These are phyloP conservation scores for Picea sitchensis DNA, from an alignment of 75 land plant species.

Conservation along the genomic window DNA sequence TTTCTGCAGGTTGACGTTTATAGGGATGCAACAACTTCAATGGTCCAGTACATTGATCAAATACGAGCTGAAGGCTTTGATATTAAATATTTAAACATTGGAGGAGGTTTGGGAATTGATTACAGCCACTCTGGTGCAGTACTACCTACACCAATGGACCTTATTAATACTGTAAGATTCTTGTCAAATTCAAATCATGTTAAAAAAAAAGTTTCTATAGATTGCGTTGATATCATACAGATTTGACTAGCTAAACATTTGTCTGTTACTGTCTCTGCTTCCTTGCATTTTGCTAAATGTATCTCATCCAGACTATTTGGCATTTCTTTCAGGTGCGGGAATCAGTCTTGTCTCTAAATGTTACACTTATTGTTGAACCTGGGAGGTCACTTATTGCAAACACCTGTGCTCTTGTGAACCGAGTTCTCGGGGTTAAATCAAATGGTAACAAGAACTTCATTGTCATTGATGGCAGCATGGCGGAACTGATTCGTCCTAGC, in stretches of 20 bases:
- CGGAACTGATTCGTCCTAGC: slow-evolving; percentile 97
- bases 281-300: neutral
- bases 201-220: too few species aligned
- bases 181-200: neutral
- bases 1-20: slow-evolving; percentile 73
- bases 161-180: neutral
- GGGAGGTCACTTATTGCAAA: slow-evolving; percentile 96
- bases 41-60: slow-evolving; percentile 84
- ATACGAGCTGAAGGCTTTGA: slow-evolving; percentile 82
- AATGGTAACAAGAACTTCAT: slow-evolving; percentile 93
- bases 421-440: slow-evolving; percentile 90
- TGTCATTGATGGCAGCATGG: slow-evolving; percentile 95
- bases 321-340: slow-evolving; percentile 62
- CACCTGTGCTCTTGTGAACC: slow-evolving; percentile 77
- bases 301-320: neutral
- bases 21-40: slow-evolving; percentile 82
- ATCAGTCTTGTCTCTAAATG: slow-evolving; percentile 54
- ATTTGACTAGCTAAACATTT: too few species aligned
- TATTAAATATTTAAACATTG: slow-evolving; percentile 85
- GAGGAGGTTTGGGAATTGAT: slow-evolving; percentile 97
- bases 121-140: slow-evolving; percentile 86
- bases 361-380: slow-evolving; percentile 87
- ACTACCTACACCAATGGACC: too few species aligned
- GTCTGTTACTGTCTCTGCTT: neutral
- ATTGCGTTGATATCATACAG: too few species aligned